These are phyloP conservation scores for Yarrowia phangngaensis DNA, from an alignment of 805 yeast species.

Conservation along the genomic window DNA sequence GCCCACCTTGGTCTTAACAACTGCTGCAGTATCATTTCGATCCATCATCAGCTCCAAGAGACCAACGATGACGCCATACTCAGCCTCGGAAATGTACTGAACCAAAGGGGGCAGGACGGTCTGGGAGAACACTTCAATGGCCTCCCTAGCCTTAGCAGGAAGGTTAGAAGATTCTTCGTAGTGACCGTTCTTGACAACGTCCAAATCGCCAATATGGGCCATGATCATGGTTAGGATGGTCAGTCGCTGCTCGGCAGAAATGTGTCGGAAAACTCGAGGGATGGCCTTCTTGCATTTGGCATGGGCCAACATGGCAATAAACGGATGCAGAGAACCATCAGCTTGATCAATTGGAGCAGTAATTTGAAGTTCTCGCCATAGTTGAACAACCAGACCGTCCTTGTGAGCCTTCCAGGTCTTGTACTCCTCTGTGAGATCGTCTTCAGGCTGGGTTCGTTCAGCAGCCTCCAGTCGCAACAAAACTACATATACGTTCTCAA, in stretches of 20 bases:
- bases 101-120: conserved; percentile 82
- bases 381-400: conserved; percentile 38
- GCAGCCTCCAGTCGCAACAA: conserved; percentile 75
- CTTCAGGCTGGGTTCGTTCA: conserved; percentile 53
- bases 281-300: conserved; percentile 86
- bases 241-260: conserved; percentile 69
- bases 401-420: conserved; percentile 39
- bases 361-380: conserved; percentile 78
- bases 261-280: conserved; percentile 81
- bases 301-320: conserved; percentile 73
- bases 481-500: conserved; percentile 75
- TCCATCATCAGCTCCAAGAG: conserved; percentile 65
- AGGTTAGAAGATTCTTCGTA: conserved; percentile 44
- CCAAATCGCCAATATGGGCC: conserved; percentile 73
- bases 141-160: conserved; percentile 53
- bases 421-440: conserved; percentile 34
- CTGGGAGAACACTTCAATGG: conserved; percentile 72
- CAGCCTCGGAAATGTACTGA: conserved; percentile 75
- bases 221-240: conserved; percentile 73
- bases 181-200: conserved; percentile 73
- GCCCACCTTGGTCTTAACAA: conserved; percentile 66
- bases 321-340: conserved; percentile 61
- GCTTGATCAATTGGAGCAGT: conserved; percentile 55
- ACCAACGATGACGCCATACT: conserved; percentile 72
- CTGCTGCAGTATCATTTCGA: conserved; percentile 59